These are phyloP conservation scores for Leccinum subspadiceum DNA, from an alignment of 1,284 basidiomycete genomes.

Conservation along the genomic window DNA sequence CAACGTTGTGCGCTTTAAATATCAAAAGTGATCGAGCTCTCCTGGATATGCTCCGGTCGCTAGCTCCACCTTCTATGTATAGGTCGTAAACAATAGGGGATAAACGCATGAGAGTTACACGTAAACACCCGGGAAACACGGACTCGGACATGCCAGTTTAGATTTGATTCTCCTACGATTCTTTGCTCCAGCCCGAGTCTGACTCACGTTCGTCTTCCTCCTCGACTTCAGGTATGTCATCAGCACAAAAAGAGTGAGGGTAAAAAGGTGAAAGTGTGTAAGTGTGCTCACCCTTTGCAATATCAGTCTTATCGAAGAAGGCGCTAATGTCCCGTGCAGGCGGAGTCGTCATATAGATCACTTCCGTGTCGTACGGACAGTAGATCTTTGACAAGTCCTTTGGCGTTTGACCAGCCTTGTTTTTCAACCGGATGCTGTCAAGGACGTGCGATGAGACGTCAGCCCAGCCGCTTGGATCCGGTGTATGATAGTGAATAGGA, in stretches of 20 bases:
- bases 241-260: background rate
- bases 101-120: background rate
- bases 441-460: background rate
- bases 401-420: constrained; percentile 29
- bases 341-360: constrained; percentile 22
- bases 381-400: constrained; percentile 25
- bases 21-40: background rate
- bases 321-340: constrained; percentile 16
- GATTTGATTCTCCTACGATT: background rate
- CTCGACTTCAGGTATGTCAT: constrained; percentile 10
- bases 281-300: constrained; percentile 25
- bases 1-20: background rate
- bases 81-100: background rate
- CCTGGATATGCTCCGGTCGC: background rate
- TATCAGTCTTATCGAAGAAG: constrained; percentile 21
- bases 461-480: background rate
- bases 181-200: constrained; percentile 9
- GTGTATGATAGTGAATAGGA: background rate
- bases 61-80: background rate
- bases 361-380: constrained; percentile 20
- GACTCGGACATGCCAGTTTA: background rate
- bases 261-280: background rate
- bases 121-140: background rate
- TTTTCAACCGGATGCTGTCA: constrained; percentile 24
- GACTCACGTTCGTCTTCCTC: constrained; percentile 3